Evolutionary conservation across 1,284 basidiomycete genomes (phyloP).

Genomic region (Trichosporon coremiiforme): DNA sequence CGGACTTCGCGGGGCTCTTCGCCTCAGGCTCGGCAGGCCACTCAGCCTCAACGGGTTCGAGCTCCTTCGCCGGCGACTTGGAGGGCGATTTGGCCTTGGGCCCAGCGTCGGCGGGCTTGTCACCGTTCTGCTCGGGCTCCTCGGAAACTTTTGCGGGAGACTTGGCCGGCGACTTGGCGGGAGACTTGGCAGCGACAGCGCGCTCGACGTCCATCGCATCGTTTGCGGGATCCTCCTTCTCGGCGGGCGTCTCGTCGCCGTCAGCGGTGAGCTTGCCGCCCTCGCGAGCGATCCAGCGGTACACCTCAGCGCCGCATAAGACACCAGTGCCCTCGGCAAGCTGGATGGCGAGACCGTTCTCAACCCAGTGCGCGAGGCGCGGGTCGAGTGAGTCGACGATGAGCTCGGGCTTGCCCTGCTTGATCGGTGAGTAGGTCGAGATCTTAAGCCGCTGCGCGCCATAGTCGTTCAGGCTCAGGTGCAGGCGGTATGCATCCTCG

Average conservation of each 20-base stretch:
- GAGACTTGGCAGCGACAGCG: background rate
- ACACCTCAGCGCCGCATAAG: constrained; percentile 16
- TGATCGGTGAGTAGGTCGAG: background rate
- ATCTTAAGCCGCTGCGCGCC: constrained; percentile 19
- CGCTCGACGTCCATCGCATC: constrained; percentile 18
- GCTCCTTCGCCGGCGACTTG: constrained; percentile 14
- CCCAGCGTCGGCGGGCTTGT: constrained; percentile 26
- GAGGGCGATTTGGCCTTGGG: constrained; percentile 1
- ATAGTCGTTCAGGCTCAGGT: constrained; percentile 12
- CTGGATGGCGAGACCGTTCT: constrained; percentile 25
- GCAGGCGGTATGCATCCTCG: constrained; percentile 24
- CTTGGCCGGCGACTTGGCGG: background rate
- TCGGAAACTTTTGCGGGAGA: background rate
- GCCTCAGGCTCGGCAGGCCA: background rate
- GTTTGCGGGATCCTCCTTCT: constrained; percentile 9
- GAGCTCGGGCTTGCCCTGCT: constrained; percentile 12
- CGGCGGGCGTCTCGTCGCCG: constrained; percentile 2
- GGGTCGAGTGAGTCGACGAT: constrained; percentile 23
- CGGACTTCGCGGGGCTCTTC: background rate
- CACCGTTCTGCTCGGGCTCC: constrained; percentile 19
- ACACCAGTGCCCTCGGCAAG: constrained; percentile 20
- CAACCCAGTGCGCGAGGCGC: constrained; percentile 19
- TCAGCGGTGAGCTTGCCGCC: constrained; percentile 3
- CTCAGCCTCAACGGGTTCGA: background rate
- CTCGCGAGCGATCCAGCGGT: constrained; percentile 24